A percentile compares a stretch with the other conserved stretches of the same genome.
These are phyloP conservation scores for Camellia oleifera DNA, from an alignment of 179 eudicot genomes.

Conservation along the genomic window DNA sequence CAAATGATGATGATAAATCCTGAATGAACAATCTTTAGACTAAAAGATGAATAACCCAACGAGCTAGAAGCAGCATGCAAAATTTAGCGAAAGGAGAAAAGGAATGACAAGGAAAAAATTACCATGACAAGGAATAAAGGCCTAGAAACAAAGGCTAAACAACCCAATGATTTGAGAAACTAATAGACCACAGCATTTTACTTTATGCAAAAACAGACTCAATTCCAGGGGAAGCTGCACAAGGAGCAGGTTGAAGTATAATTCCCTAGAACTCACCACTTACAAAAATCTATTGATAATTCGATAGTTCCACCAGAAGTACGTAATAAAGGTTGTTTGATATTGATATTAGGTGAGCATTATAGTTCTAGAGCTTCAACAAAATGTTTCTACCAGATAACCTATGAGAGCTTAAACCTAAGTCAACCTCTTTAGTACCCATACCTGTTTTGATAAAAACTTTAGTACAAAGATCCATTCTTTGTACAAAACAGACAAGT, in stretches of 20 bases:
- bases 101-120: background rate
- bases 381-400: background rate
- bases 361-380: background rate
- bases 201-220: background rate
- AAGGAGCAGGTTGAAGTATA: background rate
- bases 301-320: background rate
- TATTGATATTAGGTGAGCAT: background rate
- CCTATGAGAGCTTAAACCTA: slow-evolving; percentile 5
- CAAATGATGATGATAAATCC: background rate
- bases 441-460: background rate
- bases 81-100: background rate
- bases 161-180: background rate
- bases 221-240: background rate
- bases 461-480: background rate
- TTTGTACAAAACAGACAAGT: background rate
- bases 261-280: background rate
- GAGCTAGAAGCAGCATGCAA: background rate
- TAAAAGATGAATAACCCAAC: background rate
- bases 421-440: background rate
- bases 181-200: background rate
- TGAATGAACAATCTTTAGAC: background rate
- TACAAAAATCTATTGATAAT: background rate
- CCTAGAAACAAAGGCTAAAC: background rate
- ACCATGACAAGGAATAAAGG: background rate
- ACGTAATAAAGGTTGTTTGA: background rate